Evolutionary conservation across 371 early-diverging fungal genomes (phyloP), one percentile per base, ranked within the genome.

Genomic region (Fennellomyces sp.): DNA sequence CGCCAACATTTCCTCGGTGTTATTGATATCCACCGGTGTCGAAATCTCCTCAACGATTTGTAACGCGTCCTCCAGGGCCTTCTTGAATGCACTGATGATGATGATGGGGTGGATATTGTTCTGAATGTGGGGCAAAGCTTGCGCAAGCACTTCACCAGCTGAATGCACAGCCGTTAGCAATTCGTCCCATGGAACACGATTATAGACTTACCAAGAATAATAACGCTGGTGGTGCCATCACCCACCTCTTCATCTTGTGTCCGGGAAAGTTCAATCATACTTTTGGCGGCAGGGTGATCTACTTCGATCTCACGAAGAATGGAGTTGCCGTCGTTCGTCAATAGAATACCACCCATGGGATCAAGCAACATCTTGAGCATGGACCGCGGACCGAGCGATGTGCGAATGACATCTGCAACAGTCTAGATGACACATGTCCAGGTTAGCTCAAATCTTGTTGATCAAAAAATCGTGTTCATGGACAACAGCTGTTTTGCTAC

Each of bases 181-280:
- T n/a, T n/a, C n/a, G n/a, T n/a, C n/a, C n/a, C n/a, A n/a, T n/a
- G n/a, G n/a, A n/a, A n/a, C n/a, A n/a, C n/a, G n/a, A n/a, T n/a
- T n/a, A n/a, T n/a, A n/a, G n/a, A 33, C 68, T 69, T 84, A 94
- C 94, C 96, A 33, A 99, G 86, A 70, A 99, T 94, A 61, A 99
- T 97, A 63, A 99, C 99, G 60, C 92, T 89, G 27, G 99, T 99
- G 21, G 99, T 99, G 57, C 99, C 99, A 81, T 99, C 99, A 60
- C 99, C 99, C 33, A 99, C 99, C 80, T 99, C 99, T 78, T 99
- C 99, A 85, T 99, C 99, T 86, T 99, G 99, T 56, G 99, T 99
- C 77, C 99, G 87, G 33, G 97, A 93, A 42, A 99, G 90, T 75
- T 99, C 99, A 70, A 99, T 97, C 93, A 99, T 94, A 66, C 93